Evolutionary conservation across 2,329 filamentous ascomycete genomes (phyloP).

Genomic region (Aspergillus viridinutans): DNA sequence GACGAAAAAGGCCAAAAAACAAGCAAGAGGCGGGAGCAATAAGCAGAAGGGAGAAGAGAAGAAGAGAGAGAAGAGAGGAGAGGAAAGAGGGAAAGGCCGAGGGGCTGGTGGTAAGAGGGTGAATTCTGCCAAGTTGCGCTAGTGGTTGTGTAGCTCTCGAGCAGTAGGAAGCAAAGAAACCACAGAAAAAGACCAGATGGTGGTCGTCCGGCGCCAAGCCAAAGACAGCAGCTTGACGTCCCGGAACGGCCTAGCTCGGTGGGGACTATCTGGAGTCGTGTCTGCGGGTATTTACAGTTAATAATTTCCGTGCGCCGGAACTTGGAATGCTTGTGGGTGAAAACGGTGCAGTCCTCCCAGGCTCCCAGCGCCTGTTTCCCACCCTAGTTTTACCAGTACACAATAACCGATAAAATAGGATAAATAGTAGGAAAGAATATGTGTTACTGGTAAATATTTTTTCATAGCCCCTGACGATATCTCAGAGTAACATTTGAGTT

Average conservation of each 20-base stretch:
- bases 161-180: slow-evolving; percentile 21
- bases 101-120: slow-evolving; percentile 29
- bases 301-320: slow-evolving; percentile 23
- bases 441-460: not conserved
- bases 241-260: slow-evolving; percentile 26
- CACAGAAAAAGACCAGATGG: slow-evolving; percentile 23
- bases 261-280: slow-evolving; percentile 23
- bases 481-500: not conserved
- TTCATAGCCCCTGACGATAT: not conserved
- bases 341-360: slow-evolving; percentile 4
- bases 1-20: slow-evolving; percentile 2
- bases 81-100: slow-evolving; percentile 21
- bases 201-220: slow-evolving; percentile 23
- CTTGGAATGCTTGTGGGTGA: slow-evolving; percentile 1
- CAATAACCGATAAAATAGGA: not conserved
- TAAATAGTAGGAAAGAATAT: not conserved
- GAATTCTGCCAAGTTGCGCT: slow-evolving; percentile 31
- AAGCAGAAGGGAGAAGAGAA: slow-evolving; percentile 9
- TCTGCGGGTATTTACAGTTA: slow-evolving; percentile 25
- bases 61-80: slow-evolving; percentile 8
- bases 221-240: slow-evolving; percentile 19
- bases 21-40: slow-evolving; percentile 6
- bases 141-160: slow-evolving; percentile 33
- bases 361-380: not conserved
- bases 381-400: not conserved